Evolutionary conservation across 176 grass and related monocot genomes (phyloP).

Genomic region (Typha latifolia): DNA sequence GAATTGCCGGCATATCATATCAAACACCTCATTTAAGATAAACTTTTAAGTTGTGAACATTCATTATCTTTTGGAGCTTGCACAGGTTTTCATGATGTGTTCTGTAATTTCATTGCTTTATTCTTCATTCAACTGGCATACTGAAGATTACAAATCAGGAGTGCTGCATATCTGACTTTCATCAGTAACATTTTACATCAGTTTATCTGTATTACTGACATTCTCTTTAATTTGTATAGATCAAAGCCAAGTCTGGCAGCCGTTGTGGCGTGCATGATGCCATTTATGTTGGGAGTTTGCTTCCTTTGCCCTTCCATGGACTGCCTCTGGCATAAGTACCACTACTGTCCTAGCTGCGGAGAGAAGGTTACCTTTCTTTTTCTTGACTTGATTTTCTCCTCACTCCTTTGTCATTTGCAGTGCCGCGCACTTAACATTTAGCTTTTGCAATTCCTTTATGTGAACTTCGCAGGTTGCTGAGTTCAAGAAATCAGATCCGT

Average conservation of each 20-base stretch:
- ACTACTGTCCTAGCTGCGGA: constrained; percentile 76
- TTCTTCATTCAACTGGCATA: too few species aligned
- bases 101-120: too few species aligned
- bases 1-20: too few species aligned
- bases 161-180: not conserved
- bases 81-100: too few species aligned
- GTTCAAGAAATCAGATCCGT: constrained; percentile 84
- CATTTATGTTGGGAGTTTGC: constrained; percentile 83
- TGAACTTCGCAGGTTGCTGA: constrained; percentile 52
- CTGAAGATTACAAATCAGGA: not conserved
- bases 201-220: not conserved
- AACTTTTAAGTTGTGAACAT: too few species aligned
- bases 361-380: constrained; percentile 42
- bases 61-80: too few species aligned
- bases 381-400: not conserved
- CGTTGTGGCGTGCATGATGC: constrained; percentile 88
- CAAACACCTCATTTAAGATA: too few species aligned
- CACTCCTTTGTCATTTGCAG: not conserved
- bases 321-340: constrained; percentile 94
- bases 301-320: constrained; percentile 87
- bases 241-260: constrained; percentile 89
- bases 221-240: constrained; percentile 26
- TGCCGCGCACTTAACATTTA: not conserved
- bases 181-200: not conserved
- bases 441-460: not conserved